A percentile compares a stretch with the other conserved stretches of the same genome.
Evolutionary conservation across 495 filamentous ascomycete genomes (phyloP).

Genomic region (Penicillium coffeae): DNA sequence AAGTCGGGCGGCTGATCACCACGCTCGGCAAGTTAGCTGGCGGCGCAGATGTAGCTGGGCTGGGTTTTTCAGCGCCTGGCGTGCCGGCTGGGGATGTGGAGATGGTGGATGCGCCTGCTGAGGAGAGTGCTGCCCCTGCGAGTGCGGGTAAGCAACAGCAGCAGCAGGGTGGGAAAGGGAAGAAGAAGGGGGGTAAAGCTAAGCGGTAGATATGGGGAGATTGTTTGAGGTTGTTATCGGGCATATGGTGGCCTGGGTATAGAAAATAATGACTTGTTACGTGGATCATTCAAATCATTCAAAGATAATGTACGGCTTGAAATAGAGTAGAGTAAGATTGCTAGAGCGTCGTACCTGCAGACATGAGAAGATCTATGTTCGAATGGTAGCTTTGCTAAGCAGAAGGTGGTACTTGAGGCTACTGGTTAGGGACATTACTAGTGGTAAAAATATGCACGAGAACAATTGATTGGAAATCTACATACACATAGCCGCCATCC

Average conservation of each 20-base stretch:
- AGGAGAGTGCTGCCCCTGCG: constrained; percentile 10
- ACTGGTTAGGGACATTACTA: no score
- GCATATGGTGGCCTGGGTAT: neutral
- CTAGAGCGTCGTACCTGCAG: no score
- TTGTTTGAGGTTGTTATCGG: neutral
- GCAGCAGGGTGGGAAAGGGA: constrained; percentile 26
- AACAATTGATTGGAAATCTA: constrained; percentile 24
- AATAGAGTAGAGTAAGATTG: no score
- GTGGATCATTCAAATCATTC: constrained; percentile 10
- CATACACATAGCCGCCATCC: constrained; percentile 28
- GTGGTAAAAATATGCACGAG: no score
- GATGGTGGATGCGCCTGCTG: constrained; percentile 34
- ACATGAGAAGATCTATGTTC: no score
- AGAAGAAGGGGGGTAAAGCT: constrained; percentile 25
- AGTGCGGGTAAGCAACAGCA: constrained; percentile 14
- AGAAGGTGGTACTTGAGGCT: no score
- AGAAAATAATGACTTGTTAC: constrained; percentile 17
- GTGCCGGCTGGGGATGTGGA: constrained; percentile 28
- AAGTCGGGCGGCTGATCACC: constrained; percentile 77
- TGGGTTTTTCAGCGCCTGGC: constrained; percentile 41
- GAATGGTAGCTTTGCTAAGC: no score
- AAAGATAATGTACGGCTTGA: no score
- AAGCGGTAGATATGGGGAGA: constrained; percentile 13
- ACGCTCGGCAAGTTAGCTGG: constrained; percentile 65
- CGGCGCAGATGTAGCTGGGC: constrained; percentile 55